Evolutionary conservation across 2,329 filamentous ascomycete species (phyloP).

Genomic region (Sporothrix brunneoviolacea): DNA sequence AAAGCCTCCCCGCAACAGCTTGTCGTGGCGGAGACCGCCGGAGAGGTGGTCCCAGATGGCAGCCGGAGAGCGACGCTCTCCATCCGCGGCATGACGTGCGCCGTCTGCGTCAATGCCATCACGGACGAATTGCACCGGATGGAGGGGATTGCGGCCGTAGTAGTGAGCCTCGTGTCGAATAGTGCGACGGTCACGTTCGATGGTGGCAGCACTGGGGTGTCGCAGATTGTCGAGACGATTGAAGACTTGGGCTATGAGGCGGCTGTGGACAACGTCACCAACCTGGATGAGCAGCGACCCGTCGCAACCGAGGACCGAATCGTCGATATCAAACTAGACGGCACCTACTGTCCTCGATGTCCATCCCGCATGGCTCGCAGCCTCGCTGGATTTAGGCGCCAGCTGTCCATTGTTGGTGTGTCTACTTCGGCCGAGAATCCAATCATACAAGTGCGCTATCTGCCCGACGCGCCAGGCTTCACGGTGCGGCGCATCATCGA

Average conservation of each 20-base stretch:
- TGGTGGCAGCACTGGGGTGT: slow-evolving; percentile 37
- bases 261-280: slow-evolving; percentile 44
- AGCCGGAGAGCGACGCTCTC: slow-evolving; percentile 48
- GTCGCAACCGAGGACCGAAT: slow-evolving; percentile 18
- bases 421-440: slow-evolving; percentile 57
- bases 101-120: slow-evolving; percentile 59
- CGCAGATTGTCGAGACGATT: slow-evolving; percentile 46
- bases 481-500: slow-evolving; percentile 70
- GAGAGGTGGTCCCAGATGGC: slow-evolving; percentile 32
- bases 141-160: slow-evolving; percentile 50
- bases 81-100: slow-evolving; percentile 68
- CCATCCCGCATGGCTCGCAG: no score
- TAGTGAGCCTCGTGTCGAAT: slow-evolving; percentile 60
- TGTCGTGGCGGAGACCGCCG: slow-evolving; percentile 28
- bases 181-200: slow-evolving; percentile 56
- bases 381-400: no score
- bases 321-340: no score
- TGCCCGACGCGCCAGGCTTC: slow-evolving; percentile 58
- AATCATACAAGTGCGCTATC: slow-evolving; percentile 64
- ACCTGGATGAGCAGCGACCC: no score
- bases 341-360: no score
- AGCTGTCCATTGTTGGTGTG: slow-evolving; percentile 40
- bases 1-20: slow-evolving; percentile 29
- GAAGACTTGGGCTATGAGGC: slow-evolving; percentile 62
- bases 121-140: slow-evolving; percentile 51